Conservation (phyloP, 164 flowering plant genomes). For the Sextonia rubra region DNA sequence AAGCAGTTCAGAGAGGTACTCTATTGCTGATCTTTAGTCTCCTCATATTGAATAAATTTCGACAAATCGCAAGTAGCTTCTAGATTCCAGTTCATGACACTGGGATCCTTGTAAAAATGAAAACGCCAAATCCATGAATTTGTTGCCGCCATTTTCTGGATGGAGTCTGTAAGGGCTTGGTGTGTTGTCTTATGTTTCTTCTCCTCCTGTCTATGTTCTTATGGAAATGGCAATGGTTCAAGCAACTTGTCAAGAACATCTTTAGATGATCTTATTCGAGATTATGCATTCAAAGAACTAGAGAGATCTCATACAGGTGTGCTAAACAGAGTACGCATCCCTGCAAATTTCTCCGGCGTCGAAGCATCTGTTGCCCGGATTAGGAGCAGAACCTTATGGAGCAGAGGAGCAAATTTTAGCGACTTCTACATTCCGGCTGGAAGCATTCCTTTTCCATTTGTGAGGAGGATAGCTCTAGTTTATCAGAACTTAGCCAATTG, state of each 20-base stretch:
- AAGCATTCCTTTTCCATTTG: constrained; percentile 42
- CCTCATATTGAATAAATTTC: neutral
- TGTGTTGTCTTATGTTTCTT: constrained; percentile 1
- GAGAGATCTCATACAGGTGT: constrained; percentile 31
- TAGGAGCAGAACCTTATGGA: constrained; percentile 50
- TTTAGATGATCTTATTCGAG: constrained; percentile 35
- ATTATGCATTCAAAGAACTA: constrained; percentile 36
- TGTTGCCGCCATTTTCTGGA: neutral
- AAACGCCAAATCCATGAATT: neutral
- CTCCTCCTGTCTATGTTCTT: neutral
- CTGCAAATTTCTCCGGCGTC: constrained; percentile 45
- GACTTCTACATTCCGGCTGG: constrained; percentile 45
- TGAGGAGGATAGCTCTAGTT: constrained; percentile 46
- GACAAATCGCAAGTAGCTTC: neutral
- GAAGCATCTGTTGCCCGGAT: constrained; percentile 38
- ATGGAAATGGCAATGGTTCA: constrained; percentile 7
- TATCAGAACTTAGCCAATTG: constrained; percentile 54
- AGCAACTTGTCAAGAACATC: constrained; percentile 12
- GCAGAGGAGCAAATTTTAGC: constrained; percentile 47
- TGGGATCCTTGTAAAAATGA: neutral
- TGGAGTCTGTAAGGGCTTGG: constrained; percentile 13
- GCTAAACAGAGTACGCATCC: constrained; percentile 37
- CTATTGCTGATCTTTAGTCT: neutral
- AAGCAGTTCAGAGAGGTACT: too few species aligned
- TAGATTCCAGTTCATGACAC: neutral